Evolutionary conservation across 2,329 filamentous ascomycete species (phyloP).

Genomic region (Fusarium domesticum): DNA sequence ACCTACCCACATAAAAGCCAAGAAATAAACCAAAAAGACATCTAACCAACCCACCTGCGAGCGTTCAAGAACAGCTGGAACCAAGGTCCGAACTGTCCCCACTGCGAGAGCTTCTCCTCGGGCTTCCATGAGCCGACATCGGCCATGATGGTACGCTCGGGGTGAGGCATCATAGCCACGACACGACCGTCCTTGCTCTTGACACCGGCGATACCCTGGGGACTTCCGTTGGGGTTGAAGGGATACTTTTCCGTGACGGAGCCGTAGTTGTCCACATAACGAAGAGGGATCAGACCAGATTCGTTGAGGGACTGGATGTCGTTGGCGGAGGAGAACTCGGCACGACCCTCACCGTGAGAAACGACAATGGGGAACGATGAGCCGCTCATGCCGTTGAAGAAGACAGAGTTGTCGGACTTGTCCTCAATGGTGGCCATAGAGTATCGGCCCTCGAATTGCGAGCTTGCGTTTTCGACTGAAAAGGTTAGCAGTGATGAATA

Average conservation of each 20-base stretch:
- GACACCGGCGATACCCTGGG: constrained; percentile 76
- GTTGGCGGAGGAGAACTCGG: constrained; percentile 59
- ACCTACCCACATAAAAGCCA: constrained; percentile 3
- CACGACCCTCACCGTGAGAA: constrained; percentile 62
- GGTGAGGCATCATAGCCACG: constrained; percentile 89
- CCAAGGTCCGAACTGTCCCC: constrained; percentile 85
- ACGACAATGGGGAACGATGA: constrained; percentile 30
- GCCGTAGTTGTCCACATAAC: constrained; percentile 78
- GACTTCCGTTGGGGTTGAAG: constrained; percentile 82
- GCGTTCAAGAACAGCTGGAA: constrained; percentile 82
- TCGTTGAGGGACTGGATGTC: constrained; percentile 55
- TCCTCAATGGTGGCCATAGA: constrained; percentile 28
- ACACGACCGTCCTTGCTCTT: constrained; percentile 75
- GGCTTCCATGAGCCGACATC: constrained; percentile 76
- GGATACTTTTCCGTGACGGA: constrained; percentile 80
- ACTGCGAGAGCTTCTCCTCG: constrained; percentile 53
- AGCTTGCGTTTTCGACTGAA: constrained; percentile 64
- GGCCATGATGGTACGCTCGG: constrained; percentile 81
- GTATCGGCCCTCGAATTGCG: constrained; percentile 29
- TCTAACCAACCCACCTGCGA: constrained; percentile 75
- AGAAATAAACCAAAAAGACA: constrained; percentile 17
- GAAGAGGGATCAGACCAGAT: constrained; percentile 69
- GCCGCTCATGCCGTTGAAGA: constrained; percentile 27
- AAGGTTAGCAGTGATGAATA: constrained; percentile 2
- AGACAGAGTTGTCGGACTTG: constrained; percentile 26